A percentile compares a stretch with the other conserved stretches of the same genome.
Evolutionary conservation across 495 filamentous ascomycete species (phyloP).

Genomic region (Lasiosphaeria ovina): DNA sequence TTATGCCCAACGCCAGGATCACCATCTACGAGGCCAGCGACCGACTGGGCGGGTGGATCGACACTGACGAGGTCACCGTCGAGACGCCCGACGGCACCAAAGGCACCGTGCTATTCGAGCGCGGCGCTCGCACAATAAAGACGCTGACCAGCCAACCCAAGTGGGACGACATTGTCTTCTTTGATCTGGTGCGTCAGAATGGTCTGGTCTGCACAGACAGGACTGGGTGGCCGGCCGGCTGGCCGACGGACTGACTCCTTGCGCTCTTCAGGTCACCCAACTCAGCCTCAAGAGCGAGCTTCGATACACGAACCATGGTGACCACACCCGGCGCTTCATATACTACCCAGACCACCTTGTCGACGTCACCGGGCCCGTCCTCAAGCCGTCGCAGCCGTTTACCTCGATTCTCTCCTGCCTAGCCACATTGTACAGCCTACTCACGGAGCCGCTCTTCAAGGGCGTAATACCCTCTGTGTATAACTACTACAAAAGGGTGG

Average conservation of each 20-base stretch:
- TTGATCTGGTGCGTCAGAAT: slow-evolving; percentile 39
- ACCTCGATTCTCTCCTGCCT: slow-evolving; percentile 1
- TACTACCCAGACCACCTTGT: slow-evolving; percentile 93
- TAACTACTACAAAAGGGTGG: slow-evolving; percentile 23
- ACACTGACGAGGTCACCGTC: slow-evolving; percentile 63
- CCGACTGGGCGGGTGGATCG: slow-evolving; percentile 80
- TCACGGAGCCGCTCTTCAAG: slow-evolving; percentile 64
- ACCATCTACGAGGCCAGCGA: slow-evolving; percentile 73
- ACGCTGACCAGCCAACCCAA: slow-evolving; percentile 19
- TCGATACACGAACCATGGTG: slow-evolving; percentile 43
- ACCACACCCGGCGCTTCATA: slow-evolving; percentile 67
- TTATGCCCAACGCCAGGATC: slow-evolving; percentile 56
- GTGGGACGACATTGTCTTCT: slow-evolving; percentile 44
- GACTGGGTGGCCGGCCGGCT: background rate
- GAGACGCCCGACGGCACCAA: slow-evolving; percentile 39
- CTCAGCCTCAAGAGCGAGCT: slow-evolving; percentile 63
- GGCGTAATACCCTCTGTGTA: slow-evolving; percentile 45
- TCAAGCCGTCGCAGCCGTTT: slow-evolving; percentile 16
- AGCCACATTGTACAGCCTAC: slow-evolving; percentile 37
- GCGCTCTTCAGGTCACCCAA: slow-evolving; percentile 53
- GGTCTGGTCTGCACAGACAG: background rate
- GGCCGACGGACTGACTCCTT: slow-evolving; percentile 4
- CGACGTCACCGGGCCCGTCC: slow-evolving; percentile 46
- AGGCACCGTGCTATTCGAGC: slow-evolving; percentile 70
- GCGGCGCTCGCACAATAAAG: slow-evolving; percentile 78